Percentiles rank a stretch among this genome's conserved stretches.
These are phyloP conservation scores for Gaultheria prostrata DNA, from an alignment of 148 eudicot genomes.

Conservation along the genomic window DNA sequence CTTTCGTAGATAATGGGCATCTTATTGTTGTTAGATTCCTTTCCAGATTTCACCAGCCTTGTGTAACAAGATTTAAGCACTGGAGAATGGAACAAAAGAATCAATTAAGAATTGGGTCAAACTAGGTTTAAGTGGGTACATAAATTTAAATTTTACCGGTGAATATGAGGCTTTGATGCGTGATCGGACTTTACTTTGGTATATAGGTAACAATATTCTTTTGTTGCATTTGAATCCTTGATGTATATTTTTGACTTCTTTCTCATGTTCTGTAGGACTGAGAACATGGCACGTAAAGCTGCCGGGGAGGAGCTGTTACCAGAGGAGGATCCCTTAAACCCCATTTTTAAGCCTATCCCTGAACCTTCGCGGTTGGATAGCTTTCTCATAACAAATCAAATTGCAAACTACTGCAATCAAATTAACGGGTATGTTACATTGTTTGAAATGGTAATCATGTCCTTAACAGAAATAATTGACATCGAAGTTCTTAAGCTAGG, in stretches of 20 bases:
- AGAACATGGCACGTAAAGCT: slow-evolving; percentile 71
- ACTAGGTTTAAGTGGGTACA: background rate
- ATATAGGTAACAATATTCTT: background rate
- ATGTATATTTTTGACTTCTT: background rate
- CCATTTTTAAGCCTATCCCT: slow-evolving; percentile 68
- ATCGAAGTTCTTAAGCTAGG: background rate
- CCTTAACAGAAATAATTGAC: too few relatives aligned
- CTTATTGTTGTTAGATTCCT: background rate
- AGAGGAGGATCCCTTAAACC: slow-evolving; percentile 89
- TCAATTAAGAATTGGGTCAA: background rate
- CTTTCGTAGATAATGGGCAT: background rate
- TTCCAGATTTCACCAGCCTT: background rate
- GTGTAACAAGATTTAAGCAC: background rate
- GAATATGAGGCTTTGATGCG: background rate
- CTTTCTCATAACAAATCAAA: slow-evolving; percentile 90
- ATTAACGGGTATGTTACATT: slow-evolving; percentile 65
- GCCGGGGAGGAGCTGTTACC: slow-evolving; percentile 95
- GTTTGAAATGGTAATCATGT: background rate
- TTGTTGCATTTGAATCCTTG: background rate
- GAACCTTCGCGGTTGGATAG: slow-evolving; percentile 92
- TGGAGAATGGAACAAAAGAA: background rate
- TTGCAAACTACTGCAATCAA: slow-evolving; percentile 90
- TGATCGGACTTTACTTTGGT: background rate
- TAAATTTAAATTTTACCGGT: background rate
- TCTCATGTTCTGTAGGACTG: slow-evolving; percentile 45